These are phyloP conservation scores for Acacia crassicarpa DNA, from an alignment of 306 rosid genomes.

Conservation along the genomic window DNA sequence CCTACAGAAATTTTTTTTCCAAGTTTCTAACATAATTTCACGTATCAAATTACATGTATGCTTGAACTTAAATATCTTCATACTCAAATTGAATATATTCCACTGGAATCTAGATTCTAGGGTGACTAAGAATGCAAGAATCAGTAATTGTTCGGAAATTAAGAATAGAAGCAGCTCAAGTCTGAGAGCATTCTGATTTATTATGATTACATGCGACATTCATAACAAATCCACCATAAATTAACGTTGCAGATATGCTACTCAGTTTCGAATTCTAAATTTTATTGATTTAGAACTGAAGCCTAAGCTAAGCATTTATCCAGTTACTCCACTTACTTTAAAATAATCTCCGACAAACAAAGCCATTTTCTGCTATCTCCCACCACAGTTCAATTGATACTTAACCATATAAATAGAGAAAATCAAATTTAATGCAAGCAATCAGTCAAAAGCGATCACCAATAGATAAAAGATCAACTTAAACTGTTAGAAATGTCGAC, in stretches of 20 bases:
- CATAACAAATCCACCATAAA: neutral
- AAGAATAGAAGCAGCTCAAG: slow-evolving; percentile 3
- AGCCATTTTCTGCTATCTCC: slow-evolving; percentile 10
- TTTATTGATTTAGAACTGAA: neutral
- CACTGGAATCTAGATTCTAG: neutral
- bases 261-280: neutral
- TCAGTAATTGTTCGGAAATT: neutral
- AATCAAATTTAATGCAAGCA: slow-evolving; percentile 18
- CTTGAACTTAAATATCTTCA: neutral
- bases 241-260: neutral
- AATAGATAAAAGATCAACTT: neutral
- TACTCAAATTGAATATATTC: neutral
- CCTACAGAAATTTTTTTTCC: neutral
- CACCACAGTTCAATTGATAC: neutral
- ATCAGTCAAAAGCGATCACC: neutral
- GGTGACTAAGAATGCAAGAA: slow-evolving; percentile 11
- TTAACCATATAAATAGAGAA: neutral
- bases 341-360: neutral
- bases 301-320: neutral
- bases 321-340: neutral
- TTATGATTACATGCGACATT: neutral
- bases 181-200: neutral
- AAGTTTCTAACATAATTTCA: neutral
- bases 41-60: slow-evolving; percentile 4
- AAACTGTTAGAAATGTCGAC: neutral